Base-by-base conservation (phyloP, 805 yeast genomes). In the Sugiyamaella mastotermitis region DNA sequence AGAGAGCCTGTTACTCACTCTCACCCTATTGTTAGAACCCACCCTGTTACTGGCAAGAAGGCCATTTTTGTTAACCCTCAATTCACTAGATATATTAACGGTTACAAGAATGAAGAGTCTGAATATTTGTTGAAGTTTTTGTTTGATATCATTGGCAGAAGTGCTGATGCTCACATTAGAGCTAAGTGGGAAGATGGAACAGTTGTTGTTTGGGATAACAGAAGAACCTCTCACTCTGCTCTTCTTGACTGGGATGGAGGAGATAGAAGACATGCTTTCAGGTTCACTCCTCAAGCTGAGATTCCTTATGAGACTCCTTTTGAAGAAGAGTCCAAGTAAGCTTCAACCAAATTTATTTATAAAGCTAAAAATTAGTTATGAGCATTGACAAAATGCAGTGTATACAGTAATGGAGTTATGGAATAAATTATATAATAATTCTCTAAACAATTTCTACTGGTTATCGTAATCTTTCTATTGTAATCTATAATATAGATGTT, bases 221-320 rank as follows among this genome's bases (percentile, higher is more conserved):
- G 90, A 58, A 66, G 83, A 50, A 71, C 76, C 10, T 59, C 74
- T 23, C 90, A 83, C 55, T 68, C 85, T 11, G 86, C 86, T 11
- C 66, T 77, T 19, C 66, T 76, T 33, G 90, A 83, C 56, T 82
- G 84, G 82, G 81, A 74, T 40, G 14, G 31, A n/a, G 38, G 31
- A 26, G 20, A 26, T 3, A 33, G 38, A 3, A 72, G 92, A 58
- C 90, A 82, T 49, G 81, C 82, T n/a, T 78, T 76, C 62, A 69
- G 90, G 60, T 67, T 80, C 42, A 82, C 88, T 22, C 83, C 88
- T 3, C 75, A 78, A 55, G 90, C 80, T 14, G 90, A 83, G 56
- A 68, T 80, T 55, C 55, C 55, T 4, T 35, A 35, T 29, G 38
- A 33, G 26, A 26, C 38, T 23, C 26, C 28, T 20, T 27, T 27